Conservation (phyloP, 1,139 yeast genomes). For the Saccharomyces hybrid region DNA sequence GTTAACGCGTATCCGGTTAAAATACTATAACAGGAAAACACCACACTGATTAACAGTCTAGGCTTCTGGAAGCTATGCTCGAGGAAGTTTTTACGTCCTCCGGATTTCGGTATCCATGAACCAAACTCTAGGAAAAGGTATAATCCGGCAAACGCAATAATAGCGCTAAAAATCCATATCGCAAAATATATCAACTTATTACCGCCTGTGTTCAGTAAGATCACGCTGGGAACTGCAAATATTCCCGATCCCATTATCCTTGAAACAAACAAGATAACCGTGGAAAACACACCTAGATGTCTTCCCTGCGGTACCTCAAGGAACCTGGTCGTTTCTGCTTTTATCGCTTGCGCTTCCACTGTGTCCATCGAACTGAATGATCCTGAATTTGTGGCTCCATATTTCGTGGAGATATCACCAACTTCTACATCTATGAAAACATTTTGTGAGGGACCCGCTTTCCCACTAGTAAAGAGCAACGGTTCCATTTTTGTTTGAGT, state of each 20-base stretch:
- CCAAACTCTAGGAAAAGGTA: conserved; percentile 63
- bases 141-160: conserved; percentile 57
- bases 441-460: background rate
- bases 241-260: conserved; percentile 74
- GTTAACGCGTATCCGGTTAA: conserved; percentile 59
- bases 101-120: conserved; percentile 60
- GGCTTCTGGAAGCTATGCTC: conserved; percentile 61
- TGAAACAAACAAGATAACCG: conserved; percentile 54
- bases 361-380: conserved; percentile 9
- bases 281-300: conserved; percentile 61
- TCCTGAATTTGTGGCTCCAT: conserved; percentile 1
- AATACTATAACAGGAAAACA: conserved; percentile 50
- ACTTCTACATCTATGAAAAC: conserved; percentile 1
- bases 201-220: conserved; percentile 61
- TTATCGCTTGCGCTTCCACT: conserved; percentile 6
- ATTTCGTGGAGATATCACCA: conserved; percentile 1
- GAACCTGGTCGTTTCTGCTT: conserved; percentile 17
- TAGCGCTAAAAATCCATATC: conserved; percentile 56
- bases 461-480: background rate
- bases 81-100: conserved; percentile 65
- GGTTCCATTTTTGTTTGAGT: background rate
- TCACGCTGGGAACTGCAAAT: conserved; percentile 62
- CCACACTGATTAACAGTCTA: conserved; percentile 49
- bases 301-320: conserved; percentile 65
- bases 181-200: conserved; percentile 50